Evolutionary conservation across 2,329 filamentous ascomycete species (phyloP), one percentile per base, ranked within the genome.

Genomic region (Ascochyta pisi): DNA sequence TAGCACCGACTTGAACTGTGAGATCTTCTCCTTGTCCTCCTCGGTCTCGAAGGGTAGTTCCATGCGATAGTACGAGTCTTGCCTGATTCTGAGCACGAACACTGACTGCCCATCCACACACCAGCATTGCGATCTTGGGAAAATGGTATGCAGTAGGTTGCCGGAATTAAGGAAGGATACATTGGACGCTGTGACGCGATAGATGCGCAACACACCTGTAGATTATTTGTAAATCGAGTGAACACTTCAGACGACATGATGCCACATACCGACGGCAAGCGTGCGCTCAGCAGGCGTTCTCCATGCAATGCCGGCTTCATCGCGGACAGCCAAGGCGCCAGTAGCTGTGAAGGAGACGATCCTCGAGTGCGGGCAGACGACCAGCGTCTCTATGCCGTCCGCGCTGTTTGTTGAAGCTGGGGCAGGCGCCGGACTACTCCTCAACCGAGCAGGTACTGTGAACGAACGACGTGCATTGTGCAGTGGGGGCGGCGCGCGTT

Each of bases 121-220:
- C 93, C 93, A 97, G 71, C 90, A 96, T 76, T 96, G 92, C 55
- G 92, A 96, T 73, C 91, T 91, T 23, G 91, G 91, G 48, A 97
- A 79, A 60, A 97, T 95, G 10, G 93, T 90, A 67, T 95, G 91
- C 16, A 96, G 83, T 15, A 93, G 88, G 51, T 86, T 87, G 57
- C 91, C 91, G 61, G 92, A 96, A 75, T 90, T 94, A 9, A 97
- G 82, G 68, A 96, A 97, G 12, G 91, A 90, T 15, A 95, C 91
- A 50, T 76, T 76, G 9, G 91, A 91, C 19, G 91, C 90, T 7
- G 90, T 90, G 31, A 95, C 89, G 67, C 90, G 88, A 73, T 97
- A 96, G 61, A 97, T 91, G 61, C 89, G 85, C 57, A 97, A 83
- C 1, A 87, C 84, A 2, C 92, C 92, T 85, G 54, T 3, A 37